Base-by-base conservation (phyloP, 768 basidiomycete genomes). In the Trametes punicea region DNA sequence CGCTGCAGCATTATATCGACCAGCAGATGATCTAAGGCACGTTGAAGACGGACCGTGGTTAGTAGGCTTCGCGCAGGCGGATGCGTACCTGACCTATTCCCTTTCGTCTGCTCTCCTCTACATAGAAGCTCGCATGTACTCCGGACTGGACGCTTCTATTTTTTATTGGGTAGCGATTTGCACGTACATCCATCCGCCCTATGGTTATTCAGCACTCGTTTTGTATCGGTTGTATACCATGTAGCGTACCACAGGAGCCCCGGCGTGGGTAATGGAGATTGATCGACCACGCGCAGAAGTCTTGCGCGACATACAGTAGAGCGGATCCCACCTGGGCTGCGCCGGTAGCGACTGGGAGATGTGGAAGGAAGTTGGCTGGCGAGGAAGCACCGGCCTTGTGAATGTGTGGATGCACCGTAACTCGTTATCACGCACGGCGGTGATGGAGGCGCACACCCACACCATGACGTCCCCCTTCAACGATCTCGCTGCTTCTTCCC, bases 1-100 rank as follows among this genome's bases (percentile, higher is more conserved):
- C 71, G 33, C 68, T 56, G 49, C 58, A 62, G 50, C 77, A 73
- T 62, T 77, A 74, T 59, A 60, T 63, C 20, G 64, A 63, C 47
- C 74, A 71, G 60, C 46, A 55, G 27, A 59, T 65, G 62, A 57
- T 65, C 6, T 65, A 56, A 64, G 41, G 11, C n/a, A n/a, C n/a
- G n/a, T n/a, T 2, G 20, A 27, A 7, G 11, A 21, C 25, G 20
- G 42, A 13, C 20, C 4, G 2, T 18, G 23, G 13, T 44, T 23
- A 41, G 40, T 4, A 11, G 40, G 18, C 16, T n/a, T n/a, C 11
- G 25, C 42, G 23, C 7, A 16, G 34, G 5, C 15, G 34, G n/a
- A n/a, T n/a, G 26, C 31, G 47, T 27, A 49, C 30, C 33, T 30
- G 10, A 21, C 23, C 16, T 41, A 7, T 36, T 15, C 15, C 13